Base-by-base conservation (phyloP, 106 monocot species). In the Dioscorea alata region DNA sequence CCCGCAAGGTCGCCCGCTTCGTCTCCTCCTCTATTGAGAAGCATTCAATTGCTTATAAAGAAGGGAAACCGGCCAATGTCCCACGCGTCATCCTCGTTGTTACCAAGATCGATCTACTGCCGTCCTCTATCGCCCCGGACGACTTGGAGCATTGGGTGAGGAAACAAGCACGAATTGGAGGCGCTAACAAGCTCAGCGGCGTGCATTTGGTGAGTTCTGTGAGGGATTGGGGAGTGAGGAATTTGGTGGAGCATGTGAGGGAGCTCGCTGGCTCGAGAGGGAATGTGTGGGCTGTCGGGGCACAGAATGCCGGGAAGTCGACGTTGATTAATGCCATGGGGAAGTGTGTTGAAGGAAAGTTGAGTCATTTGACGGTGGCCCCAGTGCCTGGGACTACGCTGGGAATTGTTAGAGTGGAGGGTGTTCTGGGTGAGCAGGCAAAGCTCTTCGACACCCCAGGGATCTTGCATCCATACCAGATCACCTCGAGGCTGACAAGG, bases 251-350 rank as follows among this genome's bases (percentile, higher is more conserved):
- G 31, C 83, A 84, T 48, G 83, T 84, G 18, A 65, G 66, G 32
- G 70, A 87, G 50, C 69, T 99, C 19, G 93, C 81, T 0, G 99
- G 90, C 4, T 17, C 65, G 17, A 80, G 90, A 61, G 99, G 99
- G 50, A 90, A 90, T 64, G 99, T 99, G 70, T 99, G 93, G 93
- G 87, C 90, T 0, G 92, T 99, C 9, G 99, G 99, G 4, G 86
- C 99, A 6, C 93, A 93, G 85, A 99, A 99, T 66, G 99, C 86
- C 0, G 99, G 99, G 51, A 99, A 99, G 61, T 99, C 97, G n/a
- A 93, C 99, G 2, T 64, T 99, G 78, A 87, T 99, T 49, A 99
- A 99, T 78, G 86, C 99, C 12, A 90, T 99, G 90, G 93, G 79
- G 35, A 76, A 75, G 73, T 85, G 85, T 33, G 66, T 68, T 22